These are phyloP conservation scores for Arabidopsis arenosa DNA, from an alignment of 345 rosid species.

Conservation along the genomic window DNA sequence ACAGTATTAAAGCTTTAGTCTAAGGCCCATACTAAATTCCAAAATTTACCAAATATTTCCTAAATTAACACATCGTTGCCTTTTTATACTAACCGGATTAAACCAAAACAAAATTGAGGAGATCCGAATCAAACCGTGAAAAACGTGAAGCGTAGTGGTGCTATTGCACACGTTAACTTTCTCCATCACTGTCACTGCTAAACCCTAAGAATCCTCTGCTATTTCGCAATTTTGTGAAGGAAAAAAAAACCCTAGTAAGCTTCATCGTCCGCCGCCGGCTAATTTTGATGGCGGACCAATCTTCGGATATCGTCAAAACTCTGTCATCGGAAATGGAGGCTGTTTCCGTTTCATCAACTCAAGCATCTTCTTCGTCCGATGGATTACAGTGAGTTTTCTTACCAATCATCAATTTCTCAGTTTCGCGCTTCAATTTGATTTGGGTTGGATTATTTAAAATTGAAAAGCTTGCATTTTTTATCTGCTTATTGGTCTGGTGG, in stretches of 20 bases:
- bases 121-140: conserved; percentile 12
- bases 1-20: background rate
- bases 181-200: conserved; percentile 6
- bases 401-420: background rate
- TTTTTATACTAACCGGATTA: background rate
- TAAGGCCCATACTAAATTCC: conserved; percentile 13
- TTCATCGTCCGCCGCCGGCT: conserved; percentile 22
- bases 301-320: background rate
- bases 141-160: conserved; percentile 22
- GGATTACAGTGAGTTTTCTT: conserved; percentile 41
- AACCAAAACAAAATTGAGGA: background rate
- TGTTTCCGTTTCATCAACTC: conserved; percentile 9
- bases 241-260: background rate
- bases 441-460: background rate
- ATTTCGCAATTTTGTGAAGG: background rate
- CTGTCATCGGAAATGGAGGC: conserved; percentile 21
- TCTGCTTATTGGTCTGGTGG: background rate
- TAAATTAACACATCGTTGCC: background rate
- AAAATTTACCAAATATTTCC: background rate
- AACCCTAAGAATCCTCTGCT: background rate
- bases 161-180: background rate
- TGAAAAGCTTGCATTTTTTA: background rate
- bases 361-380: conserved; percentile 39
- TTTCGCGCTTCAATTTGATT: background rate
- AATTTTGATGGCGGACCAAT: conserved; percentile 26